These are phyloP conservation scores for Fusarium temperatum DNA, from an alignment of 2,329 filamentous ascomycete species.

Conservation along the genomic window DNA sequence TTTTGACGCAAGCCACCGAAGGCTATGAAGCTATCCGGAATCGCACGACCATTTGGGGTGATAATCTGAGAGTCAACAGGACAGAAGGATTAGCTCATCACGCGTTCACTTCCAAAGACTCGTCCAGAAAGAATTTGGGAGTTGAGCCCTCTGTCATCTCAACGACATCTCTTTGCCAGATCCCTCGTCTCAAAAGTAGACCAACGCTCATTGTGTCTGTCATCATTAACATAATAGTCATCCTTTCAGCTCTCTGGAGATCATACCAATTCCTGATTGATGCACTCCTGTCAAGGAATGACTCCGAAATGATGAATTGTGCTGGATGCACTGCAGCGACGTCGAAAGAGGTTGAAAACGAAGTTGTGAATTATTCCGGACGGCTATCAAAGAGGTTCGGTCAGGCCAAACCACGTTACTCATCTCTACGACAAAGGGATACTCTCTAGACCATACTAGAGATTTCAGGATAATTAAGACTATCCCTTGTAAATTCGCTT, in stretches of 20 bases:
- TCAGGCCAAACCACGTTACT: not conserved
- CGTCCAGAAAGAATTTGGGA: not conserved
- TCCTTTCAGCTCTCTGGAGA: not conserved
- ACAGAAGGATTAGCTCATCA: not conserved
- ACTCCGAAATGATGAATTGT: not conserved
- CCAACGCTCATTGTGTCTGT: not conserved
- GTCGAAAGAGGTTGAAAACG: not conserved
- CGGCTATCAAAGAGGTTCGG: no score
- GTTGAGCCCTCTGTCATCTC: not conserved
- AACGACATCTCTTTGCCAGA: not conserved
- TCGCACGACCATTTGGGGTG: no score
- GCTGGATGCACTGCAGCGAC: no score
- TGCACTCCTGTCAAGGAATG: not conserved
- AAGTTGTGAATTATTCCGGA: no score
- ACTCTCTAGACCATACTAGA: not conserved
- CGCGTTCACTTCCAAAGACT: not conserved
- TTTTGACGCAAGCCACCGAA: not conserved
- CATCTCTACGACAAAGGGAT: not conserved
- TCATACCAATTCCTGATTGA: not conserved
- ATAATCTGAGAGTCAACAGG: no score
- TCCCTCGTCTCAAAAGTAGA: not conserved
- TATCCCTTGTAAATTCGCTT: no score
- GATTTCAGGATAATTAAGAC: no score
- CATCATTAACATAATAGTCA: not conserved
- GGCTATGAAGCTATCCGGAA: not conserved